Conservation (phyloP, 2,329 filamentous ascomycete genomes). For the Colletotrichum sp. region DNA sequence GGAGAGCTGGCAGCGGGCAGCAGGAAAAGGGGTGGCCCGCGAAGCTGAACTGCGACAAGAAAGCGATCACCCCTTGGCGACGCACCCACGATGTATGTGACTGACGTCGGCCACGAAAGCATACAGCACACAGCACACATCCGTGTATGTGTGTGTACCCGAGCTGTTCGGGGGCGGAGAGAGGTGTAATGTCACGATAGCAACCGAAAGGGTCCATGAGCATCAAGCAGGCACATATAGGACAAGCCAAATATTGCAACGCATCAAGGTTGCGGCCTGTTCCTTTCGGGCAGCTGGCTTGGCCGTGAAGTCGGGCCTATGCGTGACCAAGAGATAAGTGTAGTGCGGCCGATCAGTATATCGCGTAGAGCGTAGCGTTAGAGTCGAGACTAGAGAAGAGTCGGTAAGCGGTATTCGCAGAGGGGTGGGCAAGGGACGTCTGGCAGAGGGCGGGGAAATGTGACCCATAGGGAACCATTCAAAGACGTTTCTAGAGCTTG, state of each 20-base stretch:
- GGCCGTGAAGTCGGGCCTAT: background rate
- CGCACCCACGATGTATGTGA: background rate
- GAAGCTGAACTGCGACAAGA: background rate
- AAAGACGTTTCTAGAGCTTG: background rate
- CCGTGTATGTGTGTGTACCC: background rate
- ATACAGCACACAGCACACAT: background rate
- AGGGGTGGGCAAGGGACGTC: background rate
- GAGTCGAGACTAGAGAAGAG: background rate
- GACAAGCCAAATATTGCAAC: constrained; percentile 8
- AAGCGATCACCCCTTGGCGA: background rate
- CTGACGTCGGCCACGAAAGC: background rate
- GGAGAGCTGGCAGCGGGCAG: background rate
- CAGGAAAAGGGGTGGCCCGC: background rate
- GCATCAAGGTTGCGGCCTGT: background rate
- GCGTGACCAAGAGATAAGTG: background rate
- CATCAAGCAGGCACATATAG: background rate
- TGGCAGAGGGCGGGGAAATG: constrained; percentile 7
- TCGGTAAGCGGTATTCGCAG: background rate
- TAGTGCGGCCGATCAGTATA: background rate
- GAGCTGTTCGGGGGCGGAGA: background rate
- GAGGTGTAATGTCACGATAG: background rate
- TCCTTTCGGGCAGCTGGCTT: background rate
- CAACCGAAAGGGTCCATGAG: background rate
- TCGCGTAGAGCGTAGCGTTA: constrained; percentile 1
- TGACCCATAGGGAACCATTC: background rate